A percentile compares a stretch with the other conserved stretches of the same genome.
Evolutionary conservation across 352 stramenopile genomes (phyloP).

Genomic region (Phytophthora multivora): DNA sequence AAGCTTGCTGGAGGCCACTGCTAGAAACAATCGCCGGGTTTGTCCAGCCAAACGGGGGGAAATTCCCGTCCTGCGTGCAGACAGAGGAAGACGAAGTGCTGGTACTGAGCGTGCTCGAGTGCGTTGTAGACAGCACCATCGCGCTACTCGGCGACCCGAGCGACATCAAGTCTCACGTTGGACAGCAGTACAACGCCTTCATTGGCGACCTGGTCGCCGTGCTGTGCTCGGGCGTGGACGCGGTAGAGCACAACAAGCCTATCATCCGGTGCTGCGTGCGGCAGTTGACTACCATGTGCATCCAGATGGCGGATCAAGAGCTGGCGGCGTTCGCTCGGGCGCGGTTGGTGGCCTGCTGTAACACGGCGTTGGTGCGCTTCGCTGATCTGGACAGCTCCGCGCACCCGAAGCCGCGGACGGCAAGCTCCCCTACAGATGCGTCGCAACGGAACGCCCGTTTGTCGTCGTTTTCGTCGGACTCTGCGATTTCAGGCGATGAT

Average conservation of each 20-base stretch:
- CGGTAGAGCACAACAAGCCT: constrained; percentile 54
- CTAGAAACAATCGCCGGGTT: constrained; percentile 71
- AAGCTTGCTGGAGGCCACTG: constrained; percentile 58
- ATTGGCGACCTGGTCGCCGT: constrained; percentile 58
- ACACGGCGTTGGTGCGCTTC: constrained; percentile 52
- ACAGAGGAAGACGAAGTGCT: constrained; percentile 79
- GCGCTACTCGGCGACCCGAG: constrained; percentile 45
- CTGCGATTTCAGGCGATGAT: constrained; percentile 6
- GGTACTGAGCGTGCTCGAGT: constrained; percentile 78
- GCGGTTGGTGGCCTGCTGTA: constrained; percentile 68
- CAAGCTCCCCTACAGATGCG: constrained; percentile 3
- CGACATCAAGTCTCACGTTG: constrained; percentile 33
- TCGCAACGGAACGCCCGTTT: constrained; percentile 4
- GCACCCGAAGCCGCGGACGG: constrained; percentile 1
- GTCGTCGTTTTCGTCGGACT: constrained; percentile 3
- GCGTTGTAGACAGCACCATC: constrained; percentile 73
- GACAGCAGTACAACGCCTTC: constrained; percentile 48
- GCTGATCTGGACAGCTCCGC: constrained; percentile 42
- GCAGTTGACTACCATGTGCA: constrained; percentile 74
- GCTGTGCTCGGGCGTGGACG: constrained; percentile 66
- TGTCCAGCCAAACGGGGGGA: constrained; percentile 56
- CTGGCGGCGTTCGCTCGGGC: constrained; percentile 51
- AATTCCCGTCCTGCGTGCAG: constrained; percentile 60
- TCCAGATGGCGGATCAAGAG: constrained; percentile 59
- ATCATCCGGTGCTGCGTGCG: constrained; percentile 78